A percentile compares a stretch with the other conserved stretches of the same genome.
Conservation (phyloP, 805 yeast genomes). For the Cyberlindnera euphorbiiphila region DNA sequence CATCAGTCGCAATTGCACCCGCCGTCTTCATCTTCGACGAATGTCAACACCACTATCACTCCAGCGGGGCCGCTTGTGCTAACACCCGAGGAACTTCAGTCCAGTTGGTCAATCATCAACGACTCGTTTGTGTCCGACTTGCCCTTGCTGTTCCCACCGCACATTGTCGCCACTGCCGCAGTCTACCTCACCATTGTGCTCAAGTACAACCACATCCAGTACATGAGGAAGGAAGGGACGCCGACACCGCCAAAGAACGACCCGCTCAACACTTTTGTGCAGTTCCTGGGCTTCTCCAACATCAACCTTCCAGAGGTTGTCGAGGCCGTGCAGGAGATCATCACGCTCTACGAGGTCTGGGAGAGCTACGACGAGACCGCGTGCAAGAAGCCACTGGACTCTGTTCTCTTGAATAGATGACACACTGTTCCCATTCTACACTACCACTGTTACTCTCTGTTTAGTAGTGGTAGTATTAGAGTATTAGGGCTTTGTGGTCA, state of each 20-base stretch:
- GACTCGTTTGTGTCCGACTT: constrained; percentile 88
- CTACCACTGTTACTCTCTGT: no score
- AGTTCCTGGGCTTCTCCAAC: constrained; percentile 70
- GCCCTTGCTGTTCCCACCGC: constrained; percentile 83
- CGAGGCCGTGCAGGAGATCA: constrained; percentile 79
- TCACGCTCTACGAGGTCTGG: constrained; percentile 82
- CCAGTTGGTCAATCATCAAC: constrained; percentile 85
- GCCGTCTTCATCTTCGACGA: no score
- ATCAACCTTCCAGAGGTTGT: constrained; percentile 74
- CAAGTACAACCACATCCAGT: constrained; percentile 31
- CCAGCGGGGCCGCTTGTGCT: constrained; percentile 29
- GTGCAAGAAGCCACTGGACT: constrained; percentile 26
- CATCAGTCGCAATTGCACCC: neutral
- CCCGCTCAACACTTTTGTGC: constrained; percentile 53
- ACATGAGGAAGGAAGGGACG: constrained; percentile 16
- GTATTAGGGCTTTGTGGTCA: no score
- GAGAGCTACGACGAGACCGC: constrained; percentile 66
- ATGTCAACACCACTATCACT: neutral
- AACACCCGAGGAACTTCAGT: constrained; percentile 68
- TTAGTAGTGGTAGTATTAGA: no score
- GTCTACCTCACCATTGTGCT: constrained; percentile 73
- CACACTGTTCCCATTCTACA: no score
- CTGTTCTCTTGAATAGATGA: constrained; percentile 21
- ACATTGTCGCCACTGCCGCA: constrained; percentile 76
- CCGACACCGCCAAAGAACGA: constrained; percentile 23